Conservation (phyloP, 1,139 yeast genomes). For the Yamadazyma triangularis region DNA sequence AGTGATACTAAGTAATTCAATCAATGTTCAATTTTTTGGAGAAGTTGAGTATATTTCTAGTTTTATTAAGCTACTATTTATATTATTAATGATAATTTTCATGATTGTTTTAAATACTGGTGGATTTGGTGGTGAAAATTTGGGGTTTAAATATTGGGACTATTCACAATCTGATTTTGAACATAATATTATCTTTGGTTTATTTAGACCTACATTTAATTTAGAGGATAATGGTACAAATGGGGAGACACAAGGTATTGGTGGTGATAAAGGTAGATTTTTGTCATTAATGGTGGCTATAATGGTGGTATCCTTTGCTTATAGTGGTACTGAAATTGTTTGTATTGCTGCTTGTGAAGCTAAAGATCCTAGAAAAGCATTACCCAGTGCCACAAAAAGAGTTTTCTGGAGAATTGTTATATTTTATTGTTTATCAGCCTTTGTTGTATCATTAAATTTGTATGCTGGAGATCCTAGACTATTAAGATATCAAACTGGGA, state of each 20-base stretch:
- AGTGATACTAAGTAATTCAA: constrained; percentile 50
- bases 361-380: constrained; percentile 69
- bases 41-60: constrained; percentile 68
- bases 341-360: constrained; percentile 87
- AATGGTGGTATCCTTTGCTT: constrained; percentile 65
- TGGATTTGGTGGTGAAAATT: constrained; percentile 39
- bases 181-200: constrained; percentile 55
- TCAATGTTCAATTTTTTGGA: constrained; percentile 71
- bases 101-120: constrained; percentile 61
- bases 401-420: constrained; percentile 70
- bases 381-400: constrained; percentile 73
- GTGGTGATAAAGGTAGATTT: constrained; percentile 62
- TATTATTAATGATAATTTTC: constrained; percentile 53
- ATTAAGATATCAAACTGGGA: constrained; percentile 45
- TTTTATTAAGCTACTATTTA: constrained; percentile 52
- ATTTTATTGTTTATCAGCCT: constrained; percentile 66
- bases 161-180: constrained; percentile 44
- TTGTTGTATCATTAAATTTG: constrained; percentile 65
- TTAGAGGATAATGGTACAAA: constrained; percentile 49
- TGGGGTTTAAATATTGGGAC: constrained; percentile 71
- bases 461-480: constrained; percentile 75
- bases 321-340: constrained; percentile 78
- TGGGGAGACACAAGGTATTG: constrained; percentile 44
- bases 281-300: constrained; percentile 62
- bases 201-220: constrained; percentile 69